Percentiles rank a stretch among this genome's conserved stretches.
Conservation (phyloP, 2,329 filamentous ascomycete genomes). For the Penicillium sp. region DNA sequence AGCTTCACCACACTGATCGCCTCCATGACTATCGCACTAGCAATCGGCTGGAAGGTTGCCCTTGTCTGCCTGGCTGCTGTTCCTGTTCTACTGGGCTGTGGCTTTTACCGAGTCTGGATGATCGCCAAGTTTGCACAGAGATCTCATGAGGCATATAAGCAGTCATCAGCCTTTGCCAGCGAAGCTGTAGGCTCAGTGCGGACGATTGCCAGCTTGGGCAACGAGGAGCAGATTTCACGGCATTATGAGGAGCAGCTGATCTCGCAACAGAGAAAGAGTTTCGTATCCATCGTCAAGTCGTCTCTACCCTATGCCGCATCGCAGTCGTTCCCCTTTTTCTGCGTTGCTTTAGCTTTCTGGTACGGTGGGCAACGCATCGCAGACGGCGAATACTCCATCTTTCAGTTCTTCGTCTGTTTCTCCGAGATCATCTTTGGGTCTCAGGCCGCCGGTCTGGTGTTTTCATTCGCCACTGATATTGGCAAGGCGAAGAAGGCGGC, state of each 20-base stretch:
- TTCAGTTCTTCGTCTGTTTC: slow-evolving; percentile 52
- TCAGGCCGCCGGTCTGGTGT: slow-evolving; percentile 32
- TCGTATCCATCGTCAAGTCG: slow-evolving; percentile 24
- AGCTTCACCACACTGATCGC: slow-evolving; percentile 14
- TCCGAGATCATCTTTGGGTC: slow-evolving; percentile 45
- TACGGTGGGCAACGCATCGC: slow-evolving; percentile 65
- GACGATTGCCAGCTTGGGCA: slow-evolving; percentile 42
- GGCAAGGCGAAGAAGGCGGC: slow-evolving; percentile 36
- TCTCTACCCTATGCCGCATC: slow-evolving; percentile 33
- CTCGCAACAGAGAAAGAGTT: not conserved
- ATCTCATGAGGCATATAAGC: not conserved
- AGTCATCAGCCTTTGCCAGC: slow-evolving; percentile 10
- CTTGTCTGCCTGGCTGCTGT: slow-evolving; percentile 15
- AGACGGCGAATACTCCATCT: slow-evolving; percentile 48
- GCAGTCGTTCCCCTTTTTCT: slow-evolving; percentile 30
- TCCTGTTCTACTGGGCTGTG: slow-evolving; percentile 10
- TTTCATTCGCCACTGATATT: slow-evolving; percentile 38
- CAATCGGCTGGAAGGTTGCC: slow-evolving; percentile 19
- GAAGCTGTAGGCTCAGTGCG: slow-evolving; percentile 52
- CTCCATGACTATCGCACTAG: slow-evolving; percentile 4
- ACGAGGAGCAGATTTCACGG: not conserved
- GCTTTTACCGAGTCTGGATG: slow-evolving; percentile 10
- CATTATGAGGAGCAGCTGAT: slow-evolving; percentile 3
- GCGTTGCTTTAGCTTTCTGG: slow-evolving; percentile 60
- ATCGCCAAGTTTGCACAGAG: slow-evolving; percentile 1